Conservation (phyloP, 2,329 filamentous ascomycete species). For the Corinectria fuckeliana region DNA sequence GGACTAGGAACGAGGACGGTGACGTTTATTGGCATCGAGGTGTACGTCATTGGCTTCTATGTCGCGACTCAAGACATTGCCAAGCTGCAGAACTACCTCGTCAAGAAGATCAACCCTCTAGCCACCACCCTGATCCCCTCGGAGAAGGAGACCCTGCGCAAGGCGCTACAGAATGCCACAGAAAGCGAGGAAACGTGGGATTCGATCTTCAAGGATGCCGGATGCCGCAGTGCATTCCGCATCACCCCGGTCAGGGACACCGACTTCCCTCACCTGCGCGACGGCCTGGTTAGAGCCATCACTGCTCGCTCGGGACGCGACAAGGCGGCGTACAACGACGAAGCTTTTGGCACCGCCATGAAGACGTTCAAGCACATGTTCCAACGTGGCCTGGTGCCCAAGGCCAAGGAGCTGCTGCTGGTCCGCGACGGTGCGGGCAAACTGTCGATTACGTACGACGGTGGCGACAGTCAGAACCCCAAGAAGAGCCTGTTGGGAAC, state of each 20-base stretch:
- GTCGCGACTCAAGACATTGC: constrained; percentile 83
- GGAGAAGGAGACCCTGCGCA: constrained; percentile 78
- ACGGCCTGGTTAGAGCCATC: constrained; percentile 88
- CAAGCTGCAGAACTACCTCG: constrained; percentile 77
- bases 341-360: constrained; percentile 77
- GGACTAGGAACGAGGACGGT: constrained; percentile 89
- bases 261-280: constrained; percentile 89
- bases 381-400: constrained; percentile 79
- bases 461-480: constrained; percentile 58
- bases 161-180: constrained; percentile 71
- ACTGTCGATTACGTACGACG: constrained; percentile 72
- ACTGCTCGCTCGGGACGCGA: constrained; percentile 71
- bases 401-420: constrained; percentile 79
- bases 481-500: constrained; percentile 67
- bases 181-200: constrained; percentile 78
- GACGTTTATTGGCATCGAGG: constrained; percentile 86
- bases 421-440: constrained; percentile 69
- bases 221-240: constrained; percentile 78
- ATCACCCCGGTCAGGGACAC: constrained; percentile 93
- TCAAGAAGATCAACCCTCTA: constrained; percentile 75
- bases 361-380: constrained; percentile 83
- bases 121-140: constrained; percentile 83
- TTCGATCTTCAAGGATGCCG: constrained; percentile 67
- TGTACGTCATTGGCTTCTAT: constrained; percentile 95
- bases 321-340: constrained; percentile 65